Percentiles rank a stretch among this genome's conserved stretches.
These are phyloP conservation scores for Oropetium thomaeum DNA, from an alignment of 176 grass and related monocot genomes.

Conservation along the genomic window DNA sequence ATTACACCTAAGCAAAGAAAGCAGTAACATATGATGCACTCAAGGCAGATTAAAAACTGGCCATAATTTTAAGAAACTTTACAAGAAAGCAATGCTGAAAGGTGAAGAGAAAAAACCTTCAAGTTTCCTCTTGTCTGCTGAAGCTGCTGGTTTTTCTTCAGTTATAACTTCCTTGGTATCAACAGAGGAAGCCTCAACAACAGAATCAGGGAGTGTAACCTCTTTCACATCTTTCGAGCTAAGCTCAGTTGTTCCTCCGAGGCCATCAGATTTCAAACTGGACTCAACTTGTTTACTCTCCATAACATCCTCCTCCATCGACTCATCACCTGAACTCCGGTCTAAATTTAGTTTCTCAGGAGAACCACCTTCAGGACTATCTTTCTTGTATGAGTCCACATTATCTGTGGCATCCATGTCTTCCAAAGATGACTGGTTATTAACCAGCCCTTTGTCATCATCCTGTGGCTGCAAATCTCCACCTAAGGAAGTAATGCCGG, in stretches of 20 bases:
- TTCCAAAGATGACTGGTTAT: conserved; percentile 70
- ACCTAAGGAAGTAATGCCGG: conserved; percentile 72
- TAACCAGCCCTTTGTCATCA: conserved; percentile 82
- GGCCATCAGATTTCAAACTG: conserved; percentile 49
- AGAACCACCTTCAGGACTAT: conserved; percentile 61
- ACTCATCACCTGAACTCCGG: conserved; percentile 98
- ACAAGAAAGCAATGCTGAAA: neutral
- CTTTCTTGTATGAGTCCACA: conserved; percentile 62
- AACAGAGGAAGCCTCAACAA: conserved; percentile 27
- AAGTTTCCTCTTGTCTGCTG: conserved; percentile 84
- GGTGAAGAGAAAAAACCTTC: conserved; percentile 62
- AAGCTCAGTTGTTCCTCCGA: conserved; percentile 40
- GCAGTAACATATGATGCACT: neutral
- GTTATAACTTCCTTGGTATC: conserved; percentile 51
- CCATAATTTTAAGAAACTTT: neutral
- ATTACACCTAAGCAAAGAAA: neutral
- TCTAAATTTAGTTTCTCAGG: conserved; percentile 98
- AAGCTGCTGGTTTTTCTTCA: conserved; percentile 52
- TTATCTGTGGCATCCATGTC: conserved; percentile 61
- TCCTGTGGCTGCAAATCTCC: conserved; percentile 63
- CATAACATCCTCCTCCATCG: conserved; percentile 88
- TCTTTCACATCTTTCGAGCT: conserved; percentile 54
- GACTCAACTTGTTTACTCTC: conserved; percentile 74
- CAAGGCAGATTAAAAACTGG: neutral
- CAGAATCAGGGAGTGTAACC: conserved; percentile 43